phyloP scores from a whole-genome alignment of 2,329 filamentous ascomycete genomes.

The Thielaviopsis populi region DNA sequence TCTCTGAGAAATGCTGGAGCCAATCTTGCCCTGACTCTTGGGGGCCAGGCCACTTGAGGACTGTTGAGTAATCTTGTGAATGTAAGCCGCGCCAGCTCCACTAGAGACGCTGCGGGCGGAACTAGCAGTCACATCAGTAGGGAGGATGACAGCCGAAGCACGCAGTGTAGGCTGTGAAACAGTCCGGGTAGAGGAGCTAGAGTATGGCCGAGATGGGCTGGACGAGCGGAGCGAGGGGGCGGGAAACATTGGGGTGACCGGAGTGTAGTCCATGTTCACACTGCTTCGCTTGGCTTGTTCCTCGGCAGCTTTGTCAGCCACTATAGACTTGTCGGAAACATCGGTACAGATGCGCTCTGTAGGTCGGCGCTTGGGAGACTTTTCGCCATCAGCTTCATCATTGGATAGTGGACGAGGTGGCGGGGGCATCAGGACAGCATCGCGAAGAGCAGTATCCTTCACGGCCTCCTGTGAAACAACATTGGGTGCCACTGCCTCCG shows the following conservation, averaged over 20 bases:
- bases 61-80: constrained; percentile 41
- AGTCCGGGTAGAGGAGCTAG: constrained; percentile 27
- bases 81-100: constrained; percentile 33
- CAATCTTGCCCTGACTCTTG: constrained; percentile 63
- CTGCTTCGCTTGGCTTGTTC: constrained; percentile 70
- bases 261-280: constrained; percentile 54
- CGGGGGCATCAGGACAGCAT: constrained; percentile 1
- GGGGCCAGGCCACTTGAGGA: constrained; percentile 36
- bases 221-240: constrained; percentile 17
- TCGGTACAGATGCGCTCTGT: constrained; percentile 23
- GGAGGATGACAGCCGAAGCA: constrained; percentile 27
- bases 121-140: constrained; percentile 31
- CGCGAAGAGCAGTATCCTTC: constrained; percentile 30
- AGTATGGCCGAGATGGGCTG: constrained; percentile 21
- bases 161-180: constrained; percentile 33
- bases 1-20: constrained; percentile 80
- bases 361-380: constrained; percentile 8
- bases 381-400: constrained; percentile 15
- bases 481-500: neutral
- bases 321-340: constrained; percentile 31
- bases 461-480: neutral
- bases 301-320: constrained; percentile 42
- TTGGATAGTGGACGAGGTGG: constrained; percentile 2
- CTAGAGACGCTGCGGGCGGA: constrained; percentile 41
- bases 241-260: constrained; percentile 51